Conservation (phyloP, 1,139 yeast species). For the Suhomyces atakaporum region DNA sequence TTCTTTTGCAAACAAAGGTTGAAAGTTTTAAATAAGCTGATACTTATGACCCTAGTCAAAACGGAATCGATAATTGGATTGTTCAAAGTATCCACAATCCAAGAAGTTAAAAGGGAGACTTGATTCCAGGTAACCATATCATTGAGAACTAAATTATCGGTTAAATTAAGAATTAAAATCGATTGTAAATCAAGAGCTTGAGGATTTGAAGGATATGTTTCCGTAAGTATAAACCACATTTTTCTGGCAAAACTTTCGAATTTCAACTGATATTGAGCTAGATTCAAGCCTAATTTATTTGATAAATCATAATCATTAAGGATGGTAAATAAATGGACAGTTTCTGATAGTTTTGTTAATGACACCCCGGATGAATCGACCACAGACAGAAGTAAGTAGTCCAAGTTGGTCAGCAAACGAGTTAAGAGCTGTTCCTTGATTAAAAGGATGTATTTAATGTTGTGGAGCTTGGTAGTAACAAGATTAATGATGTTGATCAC, state of each 20-base stretch:
- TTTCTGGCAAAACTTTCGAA: conserved; percentile 38
- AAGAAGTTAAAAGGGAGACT: conserved; percentile 29
- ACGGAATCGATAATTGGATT: conserved; percentile 5
- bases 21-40: conserved; percentile 27
- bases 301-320: conserved; percentile 41
- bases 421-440: conserved; percentile 8
- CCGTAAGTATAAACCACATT: conserved; percentile 34
- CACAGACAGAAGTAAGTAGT: conserved; percentile 8
- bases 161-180: conserved; percentile 31
- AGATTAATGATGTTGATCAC: conserved; percentile 35
- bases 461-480: conserved; percentile 32
- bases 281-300: conserved; percentile 30
- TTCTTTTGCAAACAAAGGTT: conserved; percentile 23
- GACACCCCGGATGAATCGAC: conserved; percentile 7
- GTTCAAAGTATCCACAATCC: conserved; percentile 31
- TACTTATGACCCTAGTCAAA: conserved; percentile 24
- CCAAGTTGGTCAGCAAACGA: conserved; percentile 10
- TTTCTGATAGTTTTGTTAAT: conserved; percentile 6
- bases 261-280: conserved; percentile 25
- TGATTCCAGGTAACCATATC: conserved; percentile 31
- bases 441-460: conserved; percentile 25
- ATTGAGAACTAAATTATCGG: conserved; percentile 32
- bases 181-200: conserved; percentile 27
- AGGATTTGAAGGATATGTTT: conserved; percentile 1
- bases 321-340: conserved; percentile 37